Evolutionary conservation across 805 yeast species (phyloP).

Genomic region (Ascoidea tarda): DNA sequence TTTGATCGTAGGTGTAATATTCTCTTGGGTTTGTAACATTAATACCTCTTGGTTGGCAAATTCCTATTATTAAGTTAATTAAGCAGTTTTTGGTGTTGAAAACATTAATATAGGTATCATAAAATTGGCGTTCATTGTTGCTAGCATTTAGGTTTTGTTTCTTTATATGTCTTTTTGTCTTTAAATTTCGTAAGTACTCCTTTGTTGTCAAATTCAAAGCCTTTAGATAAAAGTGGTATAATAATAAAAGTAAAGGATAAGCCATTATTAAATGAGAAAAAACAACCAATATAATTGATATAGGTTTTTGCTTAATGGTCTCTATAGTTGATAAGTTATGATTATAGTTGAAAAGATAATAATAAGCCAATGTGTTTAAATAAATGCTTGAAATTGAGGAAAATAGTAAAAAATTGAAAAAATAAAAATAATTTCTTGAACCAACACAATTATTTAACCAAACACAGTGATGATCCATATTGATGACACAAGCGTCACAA

Average conservation of each 20-base stretch:
- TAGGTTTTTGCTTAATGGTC: constrained; percentile 17
- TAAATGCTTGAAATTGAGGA: constrained; percentile 18
- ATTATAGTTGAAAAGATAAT: constrained; percentile 15
- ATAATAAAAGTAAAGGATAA: constrained; percentile 42
- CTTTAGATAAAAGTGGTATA: constrained; percentile 40
- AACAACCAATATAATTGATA: constrained; percentile 37
- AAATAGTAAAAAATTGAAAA: constrained; percentile 33
- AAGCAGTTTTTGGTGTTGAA: constrained; percentile 20
- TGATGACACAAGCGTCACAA: constrained; percentile 49
- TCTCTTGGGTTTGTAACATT: constrained; percentile 19
- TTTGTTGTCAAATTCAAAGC: constrained; percentile 54
- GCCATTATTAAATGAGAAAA: constrained; percentile 28
- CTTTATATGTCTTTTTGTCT: constrained; percentile 15
- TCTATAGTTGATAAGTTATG: constrained; percentile 6
- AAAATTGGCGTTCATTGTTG: too few relatives aligned
- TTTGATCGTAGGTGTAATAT: constrained; percentile 20
- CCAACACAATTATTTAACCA: constrained; percentile 73
- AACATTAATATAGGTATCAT: constrained; percentile 17
- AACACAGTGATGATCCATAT: constrained; percentile 58
- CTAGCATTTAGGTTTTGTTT: constrained; percentile 14
- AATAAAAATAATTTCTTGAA: constrained; percentile 51
- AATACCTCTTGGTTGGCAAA: constrained; percentile 25
- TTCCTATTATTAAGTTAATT: constrained; percentile 19
- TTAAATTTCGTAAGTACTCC: constrained; percentile 43
- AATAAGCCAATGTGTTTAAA: constrained; percentile 19